phyloP scores from a whole-genome alignment of 441 rosid genomes.

The Corymbia citriodora region DNA sequence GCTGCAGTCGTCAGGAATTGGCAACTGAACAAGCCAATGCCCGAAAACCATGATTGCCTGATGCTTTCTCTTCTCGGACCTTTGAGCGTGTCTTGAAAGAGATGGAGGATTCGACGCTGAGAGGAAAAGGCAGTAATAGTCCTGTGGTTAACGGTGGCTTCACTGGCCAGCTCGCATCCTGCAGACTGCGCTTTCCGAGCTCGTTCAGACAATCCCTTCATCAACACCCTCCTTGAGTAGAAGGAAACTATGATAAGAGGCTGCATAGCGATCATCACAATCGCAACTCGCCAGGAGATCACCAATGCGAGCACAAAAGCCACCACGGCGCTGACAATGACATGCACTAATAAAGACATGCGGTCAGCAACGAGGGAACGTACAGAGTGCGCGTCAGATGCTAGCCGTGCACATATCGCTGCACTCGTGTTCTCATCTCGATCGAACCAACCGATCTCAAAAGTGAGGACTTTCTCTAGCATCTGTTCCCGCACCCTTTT shows the following conservation, averaged over 20 bases:
- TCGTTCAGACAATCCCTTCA: conserved; percentile 27
- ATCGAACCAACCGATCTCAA: conserved; percentile 39
- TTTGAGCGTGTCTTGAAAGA: conserved; percentile 16
- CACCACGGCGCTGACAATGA: conserved; percentile 16
- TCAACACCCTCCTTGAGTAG: conserved; percentile 22
- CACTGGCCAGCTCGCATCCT: conserved; percentile 33
- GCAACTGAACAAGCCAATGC: conserved; percentile 34
- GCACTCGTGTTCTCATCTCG: conserved; percentile 35
- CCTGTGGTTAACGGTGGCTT: conserved; percentile 30
- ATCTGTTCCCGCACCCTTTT: conserved; percentile 29
- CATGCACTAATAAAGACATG: conserved; percentile 18
- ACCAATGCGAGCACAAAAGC: conserved; percentile 18
- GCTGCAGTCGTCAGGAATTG: conserved; percentile 37
- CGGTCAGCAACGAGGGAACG: conserved; percentile 34
- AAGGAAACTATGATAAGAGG: conserved; percentile 24
- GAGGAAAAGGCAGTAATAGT: conserved; percentile 34
- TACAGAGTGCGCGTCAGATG: conserved; percentile 24
- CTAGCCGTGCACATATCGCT: conserved; percentile 26
- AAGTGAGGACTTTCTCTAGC: conserved; percentile 25
- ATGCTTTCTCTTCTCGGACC: conserved; percentile 26
- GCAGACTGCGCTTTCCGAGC: conserved; percentile 21
- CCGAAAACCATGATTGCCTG: conserved; percentile 42
- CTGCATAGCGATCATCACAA: conserved; percentile 28
- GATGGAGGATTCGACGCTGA: conserved; percentile 17
- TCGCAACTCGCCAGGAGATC: conserved; percentile 26